phyloP scores from a whole-genome alignment of 208 protist genomes.

The Acanthamoeba lenticulata region DNA sequence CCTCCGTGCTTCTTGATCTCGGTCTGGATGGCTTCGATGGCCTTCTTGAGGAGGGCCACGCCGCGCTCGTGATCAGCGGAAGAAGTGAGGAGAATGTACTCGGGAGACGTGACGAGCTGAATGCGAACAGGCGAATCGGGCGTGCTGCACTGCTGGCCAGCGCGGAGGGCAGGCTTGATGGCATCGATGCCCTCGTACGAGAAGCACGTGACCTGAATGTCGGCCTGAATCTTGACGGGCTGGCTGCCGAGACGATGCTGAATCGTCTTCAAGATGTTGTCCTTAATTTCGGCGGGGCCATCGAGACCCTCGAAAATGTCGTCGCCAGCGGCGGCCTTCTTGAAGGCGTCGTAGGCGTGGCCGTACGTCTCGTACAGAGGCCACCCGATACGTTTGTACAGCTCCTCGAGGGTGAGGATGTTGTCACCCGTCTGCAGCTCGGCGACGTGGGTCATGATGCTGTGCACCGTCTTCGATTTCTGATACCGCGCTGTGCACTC shows the following conservation, averaged over 20 bases:
- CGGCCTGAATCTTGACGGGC: conserved; percentile 93
- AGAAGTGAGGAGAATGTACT: conserved; percentile 93
- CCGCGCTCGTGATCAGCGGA: conserved; percentile 95
- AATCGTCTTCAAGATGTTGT: conserved; percentile 87
- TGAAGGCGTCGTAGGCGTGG: conserved; percentile 93
- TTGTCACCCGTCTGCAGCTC: conserved; percentile 48
- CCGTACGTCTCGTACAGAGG: conserved; percentile 89
- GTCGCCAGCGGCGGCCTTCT: conserved; percentile 42
- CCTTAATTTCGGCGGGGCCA: conserved; percentile 68
- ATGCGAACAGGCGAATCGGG: conserved; percentile 71
- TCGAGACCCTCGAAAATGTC: conserved; percentile 64
- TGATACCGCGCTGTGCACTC: conserved; percentile 29
- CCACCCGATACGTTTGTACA: conserved; percentile 90
- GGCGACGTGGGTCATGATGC: conserved; percentile 97
- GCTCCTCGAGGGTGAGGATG: conserved; percentile 82
- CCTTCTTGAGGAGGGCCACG: conserved; percentile 89
- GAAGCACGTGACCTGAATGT: conserved; percentile 98
- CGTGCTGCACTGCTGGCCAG: conserved; percentile 86
- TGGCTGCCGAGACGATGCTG: conserved; percentile 89
- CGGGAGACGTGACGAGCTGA: conserved; percentile 96
- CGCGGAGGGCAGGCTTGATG: conserved; percentile 94
- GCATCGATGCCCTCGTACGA: conserved; percentile 97
- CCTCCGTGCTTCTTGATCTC: conserved; percentile 85
- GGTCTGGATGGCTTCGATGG: conserved; percentile 89
- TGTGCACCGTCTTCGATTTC: conserved; percentile 87